These are phyloP conservation scores for Paracoccidioides brasiliensis DNA, from an alignment of 2,329 filamentous ascomycete genomes.

Conservation along the genomic window DNA sequence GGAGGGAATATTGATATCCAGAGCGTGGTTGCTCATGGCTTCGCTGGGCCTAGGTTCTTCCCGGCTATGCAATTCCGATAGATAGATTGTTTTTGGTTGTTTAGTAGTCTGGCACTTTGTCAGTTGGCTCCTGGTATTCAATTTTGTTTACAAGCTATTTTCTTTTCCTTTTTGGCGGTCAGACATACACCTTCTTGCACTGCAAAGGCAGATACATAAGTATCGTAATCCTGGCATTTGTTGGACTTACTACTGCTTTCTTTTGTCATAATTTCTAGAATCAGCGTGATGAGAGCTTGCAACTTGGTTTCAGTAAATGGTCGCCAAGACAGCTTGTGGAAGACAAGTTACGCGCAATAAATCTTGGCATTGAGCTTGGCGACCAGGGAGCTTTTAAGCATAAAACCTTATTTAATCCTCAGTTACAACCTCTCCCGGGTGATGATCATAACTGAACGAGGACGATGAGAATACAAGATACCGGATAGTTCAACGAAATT, in stretches of 20 bases:
- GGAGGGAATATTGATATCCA: slow-evolving; percentile 81
- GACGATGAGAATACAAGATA: too few species aligned
- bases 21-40: slow-evolving; percentile 70
- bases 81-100: neutral
- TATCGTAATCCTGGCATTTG: too few species aligned
- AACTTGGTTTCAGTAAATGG: too few species aligned
- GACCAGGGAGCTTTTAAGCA: neutral
- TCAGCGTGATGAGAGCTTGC: too few species aligned
- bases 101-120: neutral
- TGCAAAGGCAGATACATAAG: too few species aligned
- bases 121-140: too few species aligned
- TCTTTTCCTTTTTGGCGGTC: too few species aligned
- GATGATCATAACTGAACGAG: neutral
- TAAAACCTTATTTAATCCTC: neutral
- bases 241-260: too few species aligned
- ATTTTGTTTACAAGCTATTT: too few species aligned
- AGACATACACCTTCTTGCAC: too few species aligned
- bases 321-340: neutral
- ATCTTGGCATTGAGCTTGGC: neutral
- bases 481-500: too few species aligned
- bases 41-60: slow-evolving; percentile 73
- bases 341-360: neutral
- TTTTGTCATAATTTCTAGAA: too few species aligned
- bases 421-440: neutral
- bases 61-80: slow-evolving; percentile 52